phyloP scores from a whole-genome alignment of 306 rosid genomes.

The Pyrus pyrifolia region DNA sequence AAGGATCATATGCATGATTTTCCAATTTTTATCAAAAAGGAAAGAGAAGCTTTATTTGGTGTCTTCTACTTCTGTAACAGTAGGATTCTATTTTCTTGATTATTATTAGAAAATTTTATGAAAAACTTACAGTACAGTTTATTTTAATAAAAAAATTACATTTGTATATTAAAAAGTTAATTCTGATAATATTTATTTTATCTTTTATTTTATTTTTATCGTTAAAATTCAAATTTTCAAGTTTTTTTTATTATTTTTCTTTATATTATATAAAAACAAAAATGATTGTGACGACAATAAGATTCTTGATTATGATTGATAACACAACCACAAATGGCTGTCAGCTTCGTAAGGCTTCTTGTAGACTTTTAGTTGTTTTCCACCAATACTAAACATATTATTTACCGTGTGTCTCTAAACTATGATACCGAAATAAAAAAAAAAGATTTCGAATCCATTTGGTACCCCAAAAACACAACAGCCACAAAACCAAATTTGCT shows the following conservation, averaged over 20 bases:
- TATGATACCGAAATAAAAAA: neutral
- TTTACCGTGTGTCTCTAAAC: neutral
- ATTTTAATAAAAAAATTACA: no score
- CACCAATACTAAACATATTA: neutral
- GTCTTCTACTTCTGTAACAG: neutral
- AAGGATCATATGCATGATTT: neutral
- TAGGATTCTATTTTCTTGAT: neutral
- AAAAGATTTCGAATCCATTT: neutral
- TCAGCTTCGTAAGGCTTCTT: neutral
- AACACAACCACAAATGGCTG: neutral
- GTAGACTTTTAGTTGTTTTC: neutral
- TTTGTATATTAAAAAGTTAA: no score
- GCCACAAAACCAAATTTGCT: neutral
- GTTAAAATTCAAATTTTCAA: no score
- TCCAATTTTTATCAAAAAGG: no score
- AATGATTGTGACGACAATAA: neutral
- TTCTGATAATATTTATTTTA: no score
- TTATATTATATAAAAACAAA: neutral
- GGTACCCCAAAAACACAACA: neutral
- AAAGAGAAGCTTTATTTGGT: neutral
- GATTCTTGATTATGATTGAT: slow-evolving; percentile 5
- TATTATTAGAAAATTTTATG: no score
- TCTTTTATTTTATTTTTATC: no score
- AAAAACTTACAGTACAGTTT: no score
- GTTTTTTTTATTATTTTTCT: no score